Evolutionary conservation across 352 stramenopile genomes (phyloP).

Genomic region (Globisporangium alternatum): DNA sequence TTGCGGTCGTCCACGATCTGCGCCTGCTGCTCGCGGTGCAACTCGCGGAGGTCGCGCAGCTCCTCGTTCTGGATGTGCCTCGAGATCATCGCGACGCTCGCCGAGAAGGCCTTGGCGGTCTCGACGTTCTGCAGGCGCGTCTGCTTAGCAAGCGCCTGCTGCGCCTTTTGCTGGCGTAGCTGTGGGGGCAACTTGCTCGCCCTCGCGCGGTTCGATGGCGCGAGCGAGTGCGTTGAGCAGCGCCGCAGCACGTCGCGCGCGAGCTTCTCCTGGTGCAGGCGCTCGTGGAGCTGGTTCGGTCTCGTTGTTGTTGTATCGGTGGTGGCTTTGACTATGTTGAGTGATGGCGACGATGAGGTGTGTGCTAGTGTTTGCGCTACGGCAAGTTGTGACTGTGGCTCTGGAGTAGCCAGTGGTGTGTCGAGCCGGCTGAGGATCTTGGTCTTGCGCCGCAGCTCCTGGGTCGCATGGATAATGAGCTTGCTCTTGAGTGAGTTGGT

Average conservation of each 20-base stretch:
- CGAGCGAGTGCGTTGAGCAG: slow-evolving; percentile 27
- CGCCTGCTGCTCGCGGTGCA: slow-evolving; percentile 37
- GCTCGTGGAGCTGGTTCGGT: slow-evolving; percentile 19
- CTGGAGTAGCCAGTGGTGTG: too few relatives aligned
- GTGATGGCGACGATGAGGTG: slow-evolving; percentile 2
- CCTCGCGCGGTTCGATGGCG: slow-evolving; percentile 30
- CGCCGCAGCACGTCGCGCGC: slow-evolving; percentile 28
- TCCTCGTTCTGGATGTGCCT: slow-evolving; percentile 71
- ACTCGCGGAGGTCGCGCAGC: slow-evolving; percentile 42
- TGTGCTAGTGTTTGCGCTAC: not conserved
- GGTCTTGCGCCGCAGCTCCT: slow-evolving; percentile 28
- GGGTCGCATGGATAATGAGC: slow-evolving; percentile 31
- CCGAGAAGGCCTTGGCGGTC: slow-evolving; percentile 55
- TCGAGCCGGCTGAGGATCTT: slow-evolving; percentile 27
- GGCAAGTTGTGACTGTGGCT: not conserved
- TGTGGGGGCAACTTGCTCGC: slow-evolving; percentile 25
- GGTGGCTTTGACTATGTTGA: not conserved
- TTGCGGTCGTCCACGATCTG: slow-evolving; percentile 45
- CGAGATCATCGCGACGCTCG: slow-evolving; percentile 76
- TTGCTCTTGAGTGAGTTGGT: slow-evolving; percentile 26
- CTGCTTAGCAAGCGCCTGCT: slow-evolving; percentile 31
- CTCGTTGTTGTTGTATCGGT: not conserved
- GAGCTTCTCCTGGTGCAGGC: slow-evolving; percentile 37
- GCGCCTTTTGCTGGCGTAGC: slow-evolving; percentile 27
- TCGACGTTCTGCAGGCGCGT: slow-evolving; percentile 36